Evolutionary conservation across 2,329 filamentous ascomycete species (phyloP).

Genomic region (Penicillium oxalicum): DNA sequence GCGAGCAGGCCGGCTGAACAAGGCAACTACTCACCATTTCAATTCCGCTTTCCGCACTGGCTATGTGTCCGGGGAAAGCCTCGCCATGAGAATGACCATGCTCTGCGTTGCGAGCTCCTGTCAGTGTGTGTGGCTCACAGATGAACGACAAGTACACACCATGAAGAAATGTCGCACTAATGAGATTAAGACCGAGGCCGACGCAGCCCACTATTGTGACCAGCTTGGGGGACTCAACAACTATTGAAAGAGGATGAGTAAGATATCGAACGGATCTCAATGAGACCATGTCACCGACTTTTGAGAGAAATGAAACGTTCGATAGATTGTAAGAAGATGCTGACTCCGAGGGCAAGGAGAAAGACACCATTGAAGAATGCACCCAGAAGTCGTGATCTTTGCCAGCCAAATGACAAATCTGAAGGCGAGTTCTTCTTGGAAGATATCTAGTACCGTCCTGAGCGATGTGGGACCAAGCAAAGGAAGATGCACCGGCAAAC

Average conservation of each 20-base stretch:
- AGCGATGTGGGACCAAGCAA: background rate
- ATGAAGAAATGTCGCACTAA: background rate
- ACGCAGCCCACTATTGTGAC: background rate
- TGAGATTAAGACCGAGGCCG: background rate
- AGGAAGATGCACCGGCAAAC: background rate
- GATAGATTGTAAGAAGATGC: constrained; percentile 63
- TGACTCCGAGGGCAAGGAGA: constrained; percentile 61
- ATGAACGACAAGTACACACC: background rate
- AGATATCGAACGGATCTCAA: background rate
- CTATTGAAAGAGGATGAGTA: background rate
- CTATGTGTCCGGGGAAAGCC: background rate
- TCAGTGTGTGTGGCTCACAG: background rate
- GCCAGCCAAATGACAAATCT: constrained; percentile 65
- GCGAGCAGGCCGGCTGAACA: too few relatives aligned
- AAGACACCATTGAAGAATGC: constrained; percentile 74
- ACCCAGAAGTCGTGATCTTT: constrained; percentile 61
- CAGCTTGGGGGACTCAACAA: background rate
- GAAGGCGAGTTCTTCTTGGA: constrained; percentile 53
- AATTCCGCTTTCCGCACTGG: too few relatives aligned
- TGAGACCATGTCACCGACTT: background rate
- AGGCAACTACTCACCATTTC: too few relatives aligned
- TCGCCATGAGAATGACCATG: background rate
- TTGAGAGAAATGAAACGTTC: constrained; percentile 46
- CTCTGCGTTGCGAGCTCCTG: background rate
- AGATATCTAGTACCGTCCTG: constrained; percentile 29